A percentile compares a stretch with the other conserved stretches of the same genome.
Evolutionary conservation across 1,284 basidiomycete genomes (phyloP).

Genomic region (Trichosporon coremiiforme): DNA sequence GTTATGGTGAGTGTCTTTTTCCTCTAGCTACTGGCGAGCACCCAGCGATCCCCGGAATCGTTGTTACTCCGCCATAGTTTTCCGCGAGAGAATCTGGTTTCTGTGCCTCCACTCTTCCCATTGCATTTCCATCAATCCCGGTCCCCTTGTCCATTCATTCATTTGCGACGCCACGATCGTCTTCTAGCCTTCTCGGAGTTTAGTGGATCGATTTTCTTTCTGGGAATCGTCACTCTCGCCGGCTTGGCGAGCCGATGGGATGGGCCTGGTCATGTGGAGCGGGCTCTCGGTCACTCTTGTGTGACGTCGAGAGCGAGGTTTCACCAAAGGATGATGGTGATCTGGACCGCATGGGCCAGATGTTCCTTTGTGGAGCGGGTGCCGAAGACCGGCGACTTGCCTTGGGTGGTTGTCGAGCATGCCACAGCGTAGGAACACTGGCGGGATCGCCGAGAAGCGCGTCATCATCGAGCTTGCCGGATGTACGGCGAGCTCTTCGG

Average conservation of each 20-base stretch:
- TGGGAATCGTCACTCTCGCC: neutral
- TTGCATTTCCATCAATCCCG: neutral
- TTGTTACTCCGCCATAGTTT: neutral
- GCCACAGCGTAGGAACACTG: neutral
- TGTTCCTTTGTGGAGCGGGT: constrained; percentile 2
- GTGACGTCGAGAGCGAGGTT: neutral
- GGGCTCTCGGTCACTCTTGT: neutral
- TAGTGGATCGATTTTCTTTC: neutral
- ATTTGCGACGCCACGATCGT: neutral
- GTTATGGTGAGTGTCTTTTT: constrained; percentile 48
- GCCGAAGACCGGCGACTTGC: neutral
- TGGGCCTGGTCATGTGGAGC: neutral
- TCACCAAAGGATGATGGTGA: neutral
- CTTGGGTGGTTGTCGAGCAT: neutral
- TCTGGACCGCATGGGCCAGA: neutral
- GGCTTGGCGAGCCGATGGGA: neutral
- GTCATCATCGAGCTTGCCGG: neutral
- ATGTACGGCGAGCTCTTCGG: neutral
- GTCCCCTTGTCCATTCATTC: neutral
- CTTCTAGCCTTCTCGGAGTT: neutral
- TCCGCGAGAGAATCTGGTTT: neutral
- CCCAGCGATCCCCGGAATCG: neutral
- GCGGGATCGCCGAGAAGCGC: neutral
- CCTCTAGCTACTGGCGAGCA: too few species aligned
- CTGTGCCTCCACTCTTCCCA: neutral